Evolutionary conservation across 225 moss, liverwort and hornwort species (phyloP).

Genomic region (Straminergon stramineum): DNA sequence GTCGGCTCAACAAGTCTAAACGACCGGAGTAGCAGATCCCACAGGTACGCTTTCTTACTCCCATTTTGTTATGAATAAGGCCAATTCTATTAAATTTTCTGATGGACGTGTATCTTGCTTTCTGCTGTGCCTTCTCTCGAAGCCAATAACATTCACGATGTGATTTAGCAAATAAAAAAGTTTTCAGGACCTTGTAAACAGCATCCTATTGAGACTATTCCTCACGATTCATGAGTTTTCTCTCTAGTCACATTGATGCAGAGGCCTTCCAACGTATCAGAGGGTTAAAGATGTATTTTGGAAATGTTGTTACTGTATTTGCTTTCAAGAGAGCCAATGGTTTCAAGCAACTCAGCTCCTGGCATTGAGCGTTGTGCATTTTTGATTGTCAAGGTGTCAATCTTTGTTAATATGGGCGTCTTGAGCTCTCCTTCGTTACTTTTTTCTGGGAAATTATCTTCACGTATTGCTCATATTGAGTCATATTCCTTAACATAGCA

Average conservation of each 20-base stretch:
- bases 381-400: not conserved
- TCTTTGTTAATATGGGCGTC: not conserved
- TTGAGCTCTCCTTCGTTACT: not conserved
- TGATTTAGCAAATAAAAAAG: not conserved
- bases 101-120: not conserved
- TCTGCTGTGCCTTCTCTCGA: not conserved
- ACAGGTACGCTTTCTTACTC: constrained; percentile 23
- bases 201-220: not conserved
- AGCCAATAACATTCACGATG: not conserved
- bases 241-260: not conserved
- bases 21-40: constrained; percentile 93
- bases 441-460: not conserved
- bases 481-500: not conserved
- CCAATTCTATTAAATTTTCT: not conserved
- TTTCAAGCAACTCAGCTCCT: not conserved
- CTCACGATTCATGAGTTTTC: not conserved
- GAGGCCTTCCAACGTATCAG: not conserved
- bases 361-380: too few relatives aligned
- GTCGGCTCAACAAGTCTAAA: constrained; percentile 92
- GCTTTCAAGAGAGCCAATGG: not conserved
- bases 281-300: not conserved
- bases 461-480: not conserved
- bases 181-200: not conserved
- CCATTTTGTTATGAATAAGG: not conserved
- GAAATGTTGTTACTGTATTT: too few relatives aligned